Evolutionary conservation across 306 rosid species (phyloP), one percentile per base, ranked within the genome.

Genomic region (Begonia fuchsioides): DNA sequence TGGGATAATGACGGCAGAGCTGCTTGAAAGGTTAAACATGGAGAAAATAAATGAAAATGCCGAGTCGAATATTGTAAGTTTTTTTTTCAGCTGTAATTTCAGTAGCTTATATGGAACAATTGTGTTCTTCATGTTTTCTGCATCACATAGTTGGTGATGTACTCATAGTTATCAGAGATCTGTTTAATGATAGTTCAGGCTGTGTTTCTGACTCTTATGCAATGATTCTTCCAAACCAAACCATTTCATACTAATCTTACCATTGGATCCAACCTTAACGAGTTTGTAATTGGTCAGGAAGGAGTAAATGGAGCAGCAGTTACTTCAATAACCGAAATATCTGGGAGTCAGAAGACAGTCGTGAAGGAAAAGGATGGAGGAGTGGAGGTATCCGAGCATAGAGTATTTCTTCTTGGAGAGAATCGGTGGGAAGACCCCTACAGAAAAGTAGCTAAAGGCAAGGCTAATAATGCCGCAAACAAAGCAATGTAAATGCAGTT

Each of bases 371-470:
- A 66, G 15, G 78, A 59, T 26, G 71, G 48, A 51, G 78, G 46
- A 51, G 63, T 59, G 38, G 73, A 68, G 40, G 59, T 52, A 32
- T 57, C 78, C 40, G 61, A 66, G 15, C 87, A 32, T 16, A 57
- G 93, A 58, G 97, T 90, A 64, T 90, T 78, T 60, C 97, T 90
- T 47, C 68, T 90, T 0, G 97, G 97, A 58, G 95, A 85, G 70
- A 90, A 85, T 55, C 74, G 98, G 43, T 85, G 95, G 95, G 98
- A 90, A 77, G 94, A 90, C 39, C 78, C 98, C 56, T 75, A 63
- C 43, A 71, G 56, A 51, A 49, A 67, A 54, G 66, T 20, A 47
- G 65, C 58, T 40, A 68, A 51, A 52, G 49, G 57, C 55, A 80
- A 73, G 60, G 53, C 64, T 11, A 74, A 57, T 39, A 65, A 15